Base-by-base conservation (phyloP, 768 basidiomycete genomes). In the Russula sp. region DNA sequence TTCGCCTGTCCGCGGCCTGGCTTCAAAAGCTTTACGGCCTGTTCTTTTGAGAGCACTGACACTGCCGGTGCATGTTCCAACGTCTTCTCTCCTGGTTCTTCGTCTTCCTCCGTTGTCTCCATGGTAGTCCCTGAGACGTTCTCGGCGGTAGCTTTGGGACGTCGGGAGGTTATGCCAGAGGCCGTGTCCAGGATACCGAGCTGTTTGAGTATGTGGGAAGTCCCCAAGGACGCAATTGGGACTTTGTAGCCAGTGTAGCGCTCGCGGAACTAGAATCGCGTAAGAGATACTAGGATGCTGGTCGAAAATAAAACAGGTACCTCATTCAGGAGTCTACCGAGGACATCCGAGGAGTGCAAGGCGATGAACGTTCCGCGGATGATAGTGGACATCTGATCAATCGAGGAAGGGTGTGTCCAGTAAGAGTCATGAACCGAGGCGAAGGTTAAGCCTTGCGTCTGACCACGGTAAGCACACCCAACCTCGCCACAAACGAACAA, bases 371-470 rank as follows among this genome's bases (percentile, higher is more conserved):
- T 93, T 47, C 95, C 89, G 34, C 96, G 88, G 68, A 98, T 96
- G 67, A 90, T 79, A 50, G 77, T 79, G 0, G 92, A 90, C 93
- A 98, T 96, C 55, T 83, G 75, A 73, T 97, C 91, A 57, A 98
- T 87, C 66, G 80, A 82, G 48, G 76, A 82, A 0, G 97, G 88
- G 70, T 99, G 97, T 4, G 96, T 98, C 97, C 97, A 99, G 75
- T 98, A 99, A 0, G 97, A 98, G 71, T 99, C 97, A 70, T 99
- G 97, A 11, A 99, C 97, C 0, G 93, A 90, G 0, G 96, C 95
- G 72, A 98, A 98, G 0, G 87, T 86, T 66, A 99, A 69, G 41
- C 78, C 79, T 69, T 81, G 82, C 13, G 85, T 81, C 90, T 93
- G 38, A 51, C 6, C n/a, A 53, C 16, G 13, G 55, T 60, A 61